Base-by-base conservation (phyloP, 176 grass and related monocot species). In the Cenchrus fungigraminus region DNA sequence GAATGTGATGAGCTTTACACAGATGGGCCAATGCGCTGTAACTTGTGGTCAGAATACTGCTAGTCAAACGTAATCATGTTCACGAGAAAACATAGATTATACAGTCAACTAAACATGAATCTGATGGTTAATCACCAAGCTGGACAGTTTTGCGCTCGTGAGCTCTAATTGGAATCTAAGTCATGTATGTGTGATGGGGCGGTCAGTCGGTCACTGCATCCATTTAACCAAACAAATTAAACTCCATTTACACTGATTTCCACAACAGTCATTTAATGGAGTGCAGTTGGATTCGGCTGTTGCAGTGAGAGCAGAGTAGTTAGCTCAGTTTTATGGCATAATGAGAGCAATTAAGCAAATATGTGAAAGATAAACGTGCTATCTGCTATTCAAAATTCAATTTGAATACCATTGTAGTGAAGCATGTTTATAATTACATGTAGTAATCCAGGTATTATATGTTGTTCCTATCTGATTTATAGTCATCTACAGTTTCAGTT, bases 401-500 rank as follows among this genome's bases (percentile, higher is more conserved):
- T 72, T 86, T 76, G 32, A 78, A 78, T 79, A 25, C 12, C 64
- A 14, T 78, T 64, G 12, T n/a, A 20, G 25, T 1, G 9, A 9
- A 63, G 56, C 49, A 67, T 64, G 17, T 32, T 83, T 78, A 10
- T 53, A 74, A 67, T 65, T 58, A 56, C 64, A 71, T 37, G 11
- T 28, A 76, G 17, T 76, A 28, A 91, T 85, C 74, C 54, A 70
- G 5, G 7, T 84, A 44, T 20, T 46, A 77, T 65, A 20, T 85
- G 13, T 50, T 85, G 20, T 46, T 60, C 4, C 45, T 60, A 73
- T 66, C 46, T 85, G 22, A 54, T 83, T 52, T 6, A 52, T 73
- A 52, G 68, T 74, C 12, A 34, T 75, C 31, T 61, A 19, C 54
- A 62, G 15, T 83, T 90, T 47, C 13, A 74, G 12, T 74, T 67